These are phyloP conservation scores for Fragilaria crotonensis DNA, from an alignment of 108 stramenopile species.

Conservation along the genomic window DNA sequence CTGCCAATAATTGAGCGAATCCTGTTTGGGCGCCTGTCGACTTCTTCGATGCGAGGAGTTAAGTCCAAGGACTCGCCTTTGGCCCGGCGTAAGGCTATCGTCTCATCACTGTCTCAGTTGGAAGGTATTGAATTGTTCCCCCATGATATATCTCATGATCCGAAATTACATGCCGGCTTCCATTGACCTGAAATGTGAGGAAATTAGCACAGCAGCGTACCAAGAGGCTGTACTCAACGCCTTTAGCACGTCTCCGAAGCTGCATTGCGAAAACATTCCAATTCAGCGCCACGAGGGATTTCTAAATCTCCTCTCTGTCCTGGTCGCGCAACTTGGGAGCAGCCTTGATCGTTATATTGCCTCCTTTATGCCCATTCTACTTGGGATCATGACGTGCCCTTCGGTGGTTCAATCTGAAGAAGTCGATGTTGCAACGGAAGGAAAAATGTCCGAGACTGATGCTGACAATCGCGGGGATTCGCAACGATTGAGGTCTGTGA, in stretches of 20 bases:
- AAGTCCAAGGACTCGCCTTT: constrained; percentile 71
- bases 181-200: constrained; percentile 18
- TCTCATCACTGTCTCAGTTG: constrained; percentile 71
- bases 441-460: too few species aligned
- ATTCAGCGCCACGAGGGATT: constrained; percentile 64
- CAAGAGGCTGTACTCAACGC: constrained; percentile 8
- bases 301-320: constrained; percentile 65
- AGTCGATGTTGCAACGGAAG: too few species aligned
- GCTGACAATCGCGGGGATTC: too few species aligned
- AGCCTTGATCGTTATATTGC: constrained; percentile 40
- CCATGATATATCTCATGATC: constrained; percentile 73
- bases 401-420: too few species aligned
- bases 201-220: constrained; percentile 15
- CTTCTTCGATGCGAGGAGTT: constrained; percentile 40
- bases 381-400: constrained; percentile 39
- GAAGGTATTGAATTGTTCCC: constrained; percentile 53
- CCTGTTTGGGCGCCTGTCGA: constrained; percentile 67
- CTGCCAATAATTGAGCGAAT: constrained; percentile 60
- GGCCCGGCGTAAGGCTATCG: constrained; percentile 58
- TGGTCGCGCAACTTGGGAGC: constrained; percentile 70
- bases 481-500: constrained; percentile 12
- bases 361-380: constrained; percentile 43
- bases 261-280: constrained; percentile 37
- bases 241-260: too few species aligned
- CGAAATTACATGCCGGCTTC: constrained; percentile 49